Conservation (phyloP, 2,329 filamentous ascomycete genomes). For the Talaromyces sp. region DNA sequence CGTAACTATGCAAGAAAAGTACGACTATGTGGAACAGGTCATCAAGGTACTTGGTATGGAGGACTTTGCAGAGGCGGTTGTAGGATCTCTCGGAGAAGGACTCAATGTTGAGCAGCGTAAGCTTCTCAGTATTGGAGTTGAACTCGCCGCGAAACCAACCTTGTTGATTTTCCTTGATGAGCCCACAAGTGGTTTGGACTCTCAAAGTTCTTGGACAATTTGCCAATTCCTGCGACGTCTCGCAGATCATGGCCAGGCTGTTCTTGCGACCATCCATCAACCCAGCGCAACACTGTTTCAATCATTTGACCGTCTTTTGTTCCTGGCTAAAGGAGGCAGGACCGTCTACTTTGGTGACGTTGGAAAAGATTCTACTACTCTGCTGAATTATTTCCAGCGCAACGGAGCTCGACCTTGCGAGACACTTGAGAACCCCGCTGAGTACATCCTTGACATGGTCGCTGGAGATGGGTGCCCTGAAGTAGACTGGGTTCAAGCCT, state of each 20-base stretch:
- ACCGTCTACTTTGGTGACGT: constrained; percentile 68
- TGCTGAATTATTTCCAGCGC: constrained; percentile 65
- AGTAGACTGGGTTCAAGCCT: constrained; percentile 64
- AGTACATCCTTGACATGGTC: constrained; percentile 70
- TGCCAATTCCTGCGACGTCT: constrained; percentile 79
- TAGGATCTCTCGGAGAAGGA: constrained; percentile 59
- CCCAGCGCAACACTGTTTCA: constrained; percentile 87
- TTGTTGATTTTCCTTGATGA: constrained; percentile 87
- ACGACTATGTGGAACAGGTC: constrained; percentile 75
- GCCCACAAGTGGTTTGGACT: constrained; percentile 80
- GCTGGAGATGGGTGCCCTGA: constrained; percentile 21
- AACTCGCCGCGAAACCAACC: constrained; percentile 83
- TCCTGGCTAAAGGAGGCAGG: constrained; percentile 63
- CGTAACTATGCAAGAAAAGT: constrained; percentile 72
- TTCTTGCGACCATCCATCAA: constrained; percentile 90
- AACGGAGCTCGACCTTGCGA: constrained; percentile 63
- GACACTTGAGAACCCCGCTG: constrained; percentile 69
- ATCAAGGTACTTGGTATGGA: constrained; percentile 87
- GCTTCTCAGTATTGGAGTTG: constrained; percentile 87
- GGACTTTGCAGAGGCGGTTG: constrained; percentile 74
- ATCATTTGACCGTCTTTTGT: constrained; percentile 66
- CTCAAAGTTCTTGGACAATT: constrained; percentile 86
- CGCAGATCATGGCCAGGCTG: constrained; percentile 78
- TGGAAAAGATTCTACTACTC: constrained; percentile 55
- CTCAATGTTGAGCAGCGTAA: constrained; percentile 63